Conservation (phyloP, 148 eudicot genomes). For the Chenopodium formosanum region DNA sequence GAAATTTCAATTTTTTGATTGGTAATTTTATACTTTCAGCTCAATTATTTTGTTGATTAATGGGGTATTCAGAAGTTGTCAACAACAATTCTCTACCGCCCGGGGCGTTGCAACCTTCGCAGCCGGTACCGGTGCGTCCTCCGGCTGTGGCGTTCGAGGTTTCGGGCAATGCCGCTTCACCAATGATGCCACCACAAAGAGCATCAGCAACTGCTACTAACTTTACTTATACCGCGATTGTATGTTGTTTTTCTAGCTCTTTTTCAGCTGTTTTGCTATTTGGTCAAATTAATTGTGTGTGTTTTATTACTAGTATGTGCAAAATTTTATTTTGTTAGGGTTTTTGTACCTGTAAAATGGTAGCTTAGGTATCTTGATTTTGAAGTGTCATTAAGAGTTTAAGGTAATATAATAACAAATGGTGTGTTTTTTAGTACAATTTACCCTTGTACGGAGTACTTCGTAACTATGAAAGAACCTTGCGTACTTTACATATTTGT, state of each 20-base stretch:
- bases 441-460: background rate
- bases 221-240: constrained; percentile 23
- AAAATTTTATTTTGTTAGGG: too few species aligned
- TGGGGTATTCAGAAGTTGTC: background rate
- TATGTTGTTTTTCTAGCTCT: background rate
- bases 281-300: background rate
- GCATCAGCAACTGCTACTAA: constrained; percentile 29
- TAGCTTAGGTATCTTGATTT: background rate
- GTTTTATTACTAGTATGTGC: background rate
- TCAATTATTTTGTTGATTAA: background rate
- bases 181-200: constrained; percentile 15
- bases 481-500: background rate
- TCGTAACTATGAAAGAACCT: background rate
- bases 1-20: too few species aligned
- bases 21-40: background rate
- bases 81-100: constrained; percentile 6
- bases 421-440: background rate
- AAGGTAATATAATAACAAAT: background rate
- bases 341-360: background rate
- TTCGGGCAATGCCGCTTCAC: constrained; percentile 21
- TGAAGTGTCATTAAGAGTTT: background rate
- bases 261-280: background rate
- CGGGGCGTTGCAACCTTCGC: constrained; percentile 23
- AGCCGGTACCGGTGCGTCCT: constrained; percentile 25
- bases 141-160: constrained; percentile 14